Percentiles rank a stretch among this genome's conserved stretches.
Evolutionary conservation across 2,329 filamentous ascomycete genomes (phyloP).

Genomic region (Tolypocladium tropicale): DNA sequence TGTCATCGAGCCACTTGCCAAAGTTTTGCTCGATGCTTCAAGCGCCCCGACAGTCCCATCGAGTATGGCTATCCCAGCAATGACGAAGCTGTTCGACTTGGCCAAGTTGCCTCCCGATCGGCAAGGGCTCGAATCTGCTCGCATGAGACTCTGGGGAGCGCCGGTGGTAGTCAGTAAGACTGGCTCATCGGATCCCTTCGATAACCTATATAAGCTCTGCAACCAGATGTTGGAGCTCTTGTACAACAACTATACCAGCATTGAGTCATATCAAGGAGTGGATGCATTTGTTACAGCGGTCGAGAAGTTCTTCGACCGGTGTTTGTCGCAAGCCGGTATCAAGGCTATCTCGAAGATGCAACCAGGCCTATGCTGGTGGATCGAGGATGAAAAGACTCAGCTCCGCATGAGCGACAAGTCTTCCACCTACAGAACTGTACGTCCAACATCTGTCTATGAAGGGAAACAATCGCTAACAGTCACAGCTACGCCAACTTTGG

Average conservation of each 20-base stretch:
- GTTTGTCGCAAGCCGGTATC: conserved; percentile 37
- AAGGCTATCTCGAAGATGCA: conserved; percentile 52
- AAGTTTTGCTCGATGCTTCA: conserved; percentile 31
- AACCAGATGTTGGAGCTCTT: conserved; percentile 39
- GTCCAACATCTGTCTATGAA: conserved; percentile 7
- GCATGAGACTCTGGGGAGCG: conserved; percentile 51
- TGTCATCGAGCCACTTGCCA: conserved; percentile 62
- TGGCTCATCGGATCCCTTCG: conserved; percentile 53
- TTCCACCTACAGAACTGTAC: conserved; percentile 33
- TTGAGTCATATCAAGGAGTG: conserved; percentile 25
- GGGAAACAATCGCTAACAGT: conserved; percentile 16
- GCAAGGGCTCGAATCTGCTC: conserved; percentile 54
- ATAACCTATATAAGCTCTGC: conserved; percentile 53
- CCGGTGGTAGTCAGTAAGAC: conserved; percentile 15
- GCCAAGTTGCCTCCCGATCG: conserved; percentile 48
- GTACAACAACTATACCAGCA: conserved; percentile 37
- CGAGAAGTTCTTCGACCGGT: conserved; percentile 39
- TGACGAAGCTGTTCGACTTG: conserved; percentile 25
- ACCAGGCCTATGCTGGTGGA: conserved; percentile 50
- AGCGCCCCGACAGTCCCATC: conserved; percentile 12
- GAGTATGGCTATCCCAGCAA: conserved; percentile 25
- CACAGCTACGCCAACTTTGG: conserved; percentile 40
- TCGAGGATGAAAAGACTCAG: conserved; percentile 43
- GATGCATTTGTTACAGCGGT: conserved; percentile 42
- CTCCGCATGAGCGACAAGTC: conserved; percentile 30